Evolutionary conservation across 345 rosid species (phyloP), one percentile per base, ranked within the genome.

Genomic region (Hypericum perforatum): DNA sequence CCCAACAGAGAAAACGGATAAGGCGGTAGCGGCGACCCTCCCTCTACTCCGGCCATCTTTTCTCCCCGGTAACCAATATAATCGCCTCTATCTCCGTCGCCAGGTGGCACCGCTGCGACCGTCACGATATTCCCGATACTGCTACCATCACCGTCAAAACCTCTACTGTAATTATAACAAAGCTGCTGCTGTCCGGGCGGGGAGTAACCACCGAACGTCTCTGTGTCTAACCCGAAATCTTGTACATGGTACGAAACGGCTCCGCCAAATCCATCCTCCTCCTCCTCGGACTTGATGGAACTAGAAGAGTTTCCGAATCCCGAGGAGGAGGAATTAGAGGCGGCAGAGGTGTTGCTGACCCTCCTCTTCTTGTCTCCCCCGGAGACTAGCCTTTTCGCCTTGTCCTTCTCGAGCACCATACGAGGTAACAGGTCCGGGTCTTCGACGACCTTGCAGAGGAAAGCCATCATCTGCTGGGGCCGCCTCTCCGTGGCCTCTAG

Each of bases 381-480:
- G n/a, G 57, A 6, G 3, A 39, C 51, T 14, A 64, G 44, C 15
- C 44, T 69, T 11, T 39, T 63, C 2, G 71, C 69, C 7, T 68
- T 53, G 38, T 86, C 86, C 45, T 77, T 82, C 52, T 82, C 74
- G 9, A 72, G 73, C 57, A 79, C 60, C 84, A 84, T 84, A 36
- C 82, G 81, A 7, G 89, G 81, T 7, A 90, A 74, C 9, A 84
- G 66, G 39, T 82, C 86, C 2, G 98, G 96, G 55, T 91, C 96
- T 29, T 91, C 95, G 0, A 75, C 85, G 9, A 87, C 84, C 49
- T 82, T 76, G 73, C 63, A 70, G 6, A 91, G 82, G 60, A 91
- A 86, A 11, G 89, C 74, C 92, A 91, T 82, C 98, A 87, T 82
- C 69, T 91, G 96, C 45, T 82, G 79, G 0, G 98, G 98, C 29